Base-by-base conservation (phyloP, 2,329 filamentous ascomycete species). In the Fusarium pseudonygamai region DNA sequence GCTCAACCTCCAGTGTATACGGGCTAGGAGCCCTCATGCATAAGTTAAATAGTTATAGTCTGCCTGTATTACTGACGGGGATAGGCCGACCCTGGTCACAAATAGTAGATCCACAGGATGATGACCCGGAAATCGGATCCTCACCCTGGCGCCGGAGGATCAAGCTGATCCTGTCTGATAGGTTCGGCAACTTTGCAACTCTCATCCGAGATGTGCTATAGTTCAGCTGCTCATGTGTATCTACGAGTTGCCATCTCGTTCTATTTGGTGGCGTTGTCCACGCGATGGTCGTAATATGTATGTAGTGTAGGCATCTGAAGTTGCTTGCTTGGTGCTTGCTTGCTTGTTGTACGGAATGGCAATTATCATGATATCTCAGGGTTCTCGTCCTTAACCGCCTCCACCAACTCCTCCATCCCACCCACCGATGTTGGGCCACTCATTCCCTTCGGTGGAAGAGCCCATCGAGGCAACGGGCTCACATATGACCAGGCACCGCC, bases 401-500 rank as follows among this genome's bases (percentile, higher is more conserved):
- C 85, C 39, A 91, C 86, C 70, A 92, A 78, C 67, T 87, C 88
- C 55, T 90, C 87, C 83, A 91, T 84, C 5, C 86, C 85, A 16
- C 89, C 89, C 36, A 93, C 90, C 71, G 92, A 88, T 6, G 87
- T 92, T 26, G 93, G 93, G 0, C 95, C 95, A 50, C 89, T 89
- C 78, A 88, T 85, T 2, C 93, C 93, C 20, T 87, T 83, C 1
- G 95, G 95, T 12, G 96, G 95, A 62, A 97, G 82, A 22, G 95
- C 96, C 96, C 96, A 99, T 26, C 85, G 85, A 3, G 96, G 96
- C 79, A 98, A 85, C 30, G 91, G 89, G 74, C 95, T 98, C 78
- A 92, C 90, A 81, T 98, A 98, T 60, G 91, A 91, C 96, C 96
- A 99, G 60, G 87, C 87, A 8, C 95, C 96, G 32, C 91, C 90